Percentiles rank a stretch among this genome's conserved stretches.
These are phyloP conservation scores for Kluyveromyces sp. DNA, from an alignment of 1,139 yeast genomes.

Conservation along the genomic window DNA sequence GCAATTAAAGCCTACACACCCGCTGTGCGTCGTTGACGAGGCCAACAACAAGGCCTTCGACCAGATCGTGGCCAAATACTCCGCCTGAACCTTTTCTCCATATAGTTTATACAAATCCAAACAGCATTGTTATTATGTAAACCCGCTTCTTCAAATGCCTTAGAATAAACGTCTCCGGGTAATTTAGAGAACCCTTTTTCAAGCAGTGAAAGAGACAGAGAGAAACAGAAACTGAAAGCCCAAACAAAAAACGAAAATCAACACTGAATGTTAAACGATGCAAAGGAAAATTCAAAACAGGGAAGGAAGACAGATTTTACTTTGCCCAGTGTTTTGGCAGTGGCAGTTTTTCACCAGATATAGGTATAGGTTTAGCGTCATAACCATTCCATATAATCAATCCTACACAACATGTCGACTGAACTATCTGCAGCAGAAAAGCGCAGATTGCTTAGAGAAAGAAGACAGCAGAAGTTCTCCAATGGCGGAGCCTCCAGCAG, in stretches of 20 bases:
- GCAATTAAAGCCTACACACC: slow-evolving; percentile 39
- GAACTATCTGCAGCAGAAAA: slow-evolving; percentile 53
- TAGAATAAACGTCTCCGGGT: too few species aligned
- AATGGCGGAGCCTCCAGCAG: slow-evolving; percentile 51
- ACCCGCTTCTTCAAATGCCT: too few species aligned
- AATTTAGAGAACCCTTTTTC: too few species aligned
- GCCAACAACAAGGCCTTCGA: slow-evolving; percentile 45
- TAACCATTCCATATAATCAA: not conserved
- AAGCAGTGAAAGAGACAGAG: too few species aligned
- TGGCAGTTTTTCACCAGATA: too few species aligned
- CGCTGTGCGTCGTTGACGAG: slow-evolving; percentile 37
- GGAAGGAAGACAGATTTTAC: too few species aligned
- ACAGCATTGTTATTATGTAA: slow-evolving; percentile 11
- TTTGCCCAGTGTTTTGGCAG: too few species aligned
- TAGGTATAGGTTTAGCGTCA: not conserved
- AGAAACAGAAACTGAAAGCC: too few species aligned
- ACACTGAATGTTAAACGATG: too few species aligned
- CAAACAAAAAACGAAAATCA: too few species aligned
- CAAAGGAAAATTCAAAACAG: too few species aligned
- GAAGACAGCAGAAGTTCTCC: slow-evolving; percentile 62
- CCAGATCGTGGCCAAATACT: slow-evolving; percentile 46
- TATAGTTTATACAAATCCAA: not conserved
- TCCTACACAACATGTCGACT: slow-evolving; percentile 6
- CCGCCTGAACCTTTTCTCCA: not conserved
- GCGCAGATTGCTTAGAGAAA: slow-evolving; percentile 53